Conservation (phyloP, 179 eudicot species). For the Beta corolliflora region DNA sequence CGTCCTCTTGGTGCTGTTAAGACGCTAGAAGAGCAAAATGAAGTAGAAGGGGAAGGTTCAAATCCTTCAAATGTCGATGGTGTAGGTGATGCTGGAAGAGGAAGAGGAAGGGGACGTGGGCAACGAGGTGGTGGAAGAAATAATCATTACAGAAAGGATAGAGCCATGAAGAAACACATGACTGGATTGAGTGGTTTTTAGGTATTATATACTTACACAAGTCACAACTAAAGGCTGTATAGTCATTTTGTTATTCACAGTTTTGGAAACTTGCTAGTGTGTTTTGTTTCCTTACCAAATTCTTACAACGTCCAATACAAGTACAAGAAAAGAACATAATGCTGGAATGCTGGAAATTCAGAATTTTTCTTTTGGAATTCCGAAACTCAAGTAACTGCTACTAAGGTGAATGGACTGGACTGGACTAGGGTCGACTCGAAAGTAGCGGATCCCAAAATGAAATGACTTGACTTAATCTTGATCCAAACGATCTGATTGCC, state of each 20-base stretch:
- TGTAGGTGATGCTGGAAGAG: slow-evolving; percentile 44
- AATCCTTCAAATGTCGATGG: slow-evolving; percentile 43
- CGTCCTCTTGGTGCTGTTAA: slow-evolving; percentile 67
- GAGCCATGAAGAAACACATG: slow-evolving; percentile 75
- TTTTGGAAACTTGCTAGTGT: not conserved
- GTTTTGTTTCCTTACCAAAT: not conserved
- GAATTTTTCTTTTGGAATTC: no score
- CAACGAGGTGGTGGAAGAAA: slow-evolving; percentile 51
- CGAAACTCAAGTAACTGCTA: no score
- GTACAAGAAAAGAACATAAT: not conserved
- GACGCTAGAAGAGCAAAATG: slow-evolving; percentile 46
- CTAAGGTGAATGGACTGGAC: no score
- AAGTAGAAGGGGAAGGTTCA: slow-evolving; percentile 34
- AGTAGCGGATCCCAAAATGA: no score
- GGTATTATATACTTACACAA: slow-evolving; percentile 3
- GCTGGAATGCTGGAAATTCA: not conserved
- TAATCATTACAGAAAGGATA: slow-evolving; percentile 56
- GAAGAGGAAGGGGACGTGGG: slow-evolving; percentile 48
- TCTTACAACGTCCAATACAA: not conserved
- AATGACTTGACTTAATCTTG: no score
- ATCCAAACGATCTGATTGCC: no score
- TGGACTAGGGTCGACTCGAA: no score
- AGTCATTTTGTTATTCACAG: not conserved
- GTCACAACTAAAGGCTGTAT: not conserved
- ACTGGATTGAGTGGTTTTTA: slow-evolving; percentile 55